These are phyloP conservation scores for Beauveria sp. DNA, from an alignment of 2,329 filamentous ascomycete species.

Conservation along the genomic window DNA sequence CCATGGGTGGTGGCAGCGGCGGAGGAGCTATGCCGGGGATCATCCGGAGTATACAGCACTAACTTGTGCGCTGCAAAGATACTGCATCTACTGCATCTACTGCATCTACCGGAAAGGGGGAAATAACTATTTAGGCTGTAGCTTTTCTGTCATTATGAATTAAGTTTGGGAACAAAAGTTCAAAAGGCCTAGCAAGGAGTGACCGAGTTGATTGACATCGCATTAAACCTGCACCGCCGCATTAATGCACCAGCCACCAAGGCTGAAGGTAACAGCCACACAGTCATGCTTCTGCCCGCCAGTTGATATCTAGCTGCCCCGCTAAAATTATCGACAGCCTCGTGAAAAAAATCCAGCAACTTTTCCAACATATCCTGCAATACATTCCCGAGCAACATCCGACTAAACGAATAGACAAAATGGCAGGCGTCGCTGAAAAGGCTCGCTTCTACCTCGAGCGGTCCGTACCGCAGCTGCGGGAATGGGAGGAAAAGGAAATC, in stretches of 20 bases:
- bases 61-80: neutral
- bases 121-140: too few relatives aligned
- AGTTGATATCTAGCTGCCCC: slow-evolving; percentile 10
- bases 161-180: too few relatives aligned
- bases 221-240: neutral
- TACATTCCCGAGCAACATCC: neutral
- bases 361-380: neutral
- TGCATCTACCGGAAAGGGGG: too few relatives aligned
- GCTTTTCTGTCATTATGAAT: too few relatives aligned
- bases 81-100: neutral
- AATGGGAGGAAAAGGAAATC: slow-evolving; percentile 85
- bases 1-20: too few relatives aligned
- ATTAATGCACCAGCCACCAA: slow-evolving; percentile 9
- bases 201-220: too few relatives aligned
- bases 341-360: slow-evolving; percentile 16
- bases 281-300: neutral
- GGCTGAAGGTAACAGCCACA: slow-evolving; percentile 13
- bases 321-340: slow-evolving; percentile 20
- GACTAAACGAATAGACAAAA: slow-evolving; percentile 25
- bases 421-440: slow-evolving; percentile 85
- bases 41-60: neutral
- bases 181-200: too few relatives aligned
- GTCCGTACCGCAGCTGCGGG: slow-evolving; percentile 82
- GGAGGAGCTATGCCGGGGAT: neutral
- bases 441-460: slow-evolving; percentile 93